phyloP scores from a whole-genome alignment of 169 alveolate species.

The Perkinsus olseni region DNA sequence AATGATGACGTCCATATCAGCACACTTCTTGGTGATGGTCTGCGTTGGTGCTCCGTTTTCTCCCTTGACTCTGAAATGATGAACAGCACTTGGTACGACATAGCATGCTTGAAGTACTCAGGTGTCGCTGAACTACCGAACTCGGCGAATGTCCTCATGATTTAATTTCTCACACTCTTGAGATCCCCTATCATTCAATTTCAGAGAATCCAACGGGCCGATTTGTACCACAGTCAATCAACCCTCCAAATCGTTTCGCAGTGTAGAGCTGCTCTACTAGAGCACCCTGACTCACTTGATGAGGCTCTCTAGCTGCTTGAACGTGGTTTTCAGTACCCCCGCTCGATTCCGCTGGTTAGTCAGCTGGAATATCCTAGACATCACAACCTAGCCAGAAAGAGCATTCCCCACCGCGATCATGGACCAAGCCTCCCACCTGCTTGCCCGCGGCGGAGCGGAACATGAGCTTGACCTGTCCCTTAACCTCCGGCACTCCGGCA shows the following conservation, averaged over 20 bases:
- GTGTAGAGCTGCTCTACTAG: too few species aligned
- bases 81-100: conserved; percentile 49
- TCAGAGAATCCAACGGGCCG: too few species aligned
- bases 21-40: conserved; percentile 53
- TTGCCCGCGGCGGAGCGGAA: conserved; percentile 46
- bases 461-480: conserved; percentile 68
- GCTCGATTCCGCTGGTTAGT: neutral
- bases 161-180: too few species aligned
- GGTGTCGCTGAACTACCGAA: too few species aligned
- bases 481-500: conserved; percentile 65
- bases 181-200: too few species aligned
- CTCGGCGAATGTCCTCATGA: too few species aligned
- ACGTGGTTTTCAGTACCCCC: neutral
- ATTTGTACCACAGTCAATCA: too few species aligned
- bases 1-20: conserved; percentile 80
- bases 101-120: neutral
- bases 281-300: neutral
- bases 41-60: neutral
- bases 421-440: conserved; percentile 19
- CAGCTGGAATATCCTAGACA: neutral
- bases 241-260: too few species aligned
- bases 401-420: neutral
- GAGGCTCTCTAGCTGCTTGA: neutral
- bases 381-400: neutral
- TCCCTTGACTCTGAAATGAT: neutral